Conservation (phyloP, 257 asterid species). For the Ilex asprella region DNA sequence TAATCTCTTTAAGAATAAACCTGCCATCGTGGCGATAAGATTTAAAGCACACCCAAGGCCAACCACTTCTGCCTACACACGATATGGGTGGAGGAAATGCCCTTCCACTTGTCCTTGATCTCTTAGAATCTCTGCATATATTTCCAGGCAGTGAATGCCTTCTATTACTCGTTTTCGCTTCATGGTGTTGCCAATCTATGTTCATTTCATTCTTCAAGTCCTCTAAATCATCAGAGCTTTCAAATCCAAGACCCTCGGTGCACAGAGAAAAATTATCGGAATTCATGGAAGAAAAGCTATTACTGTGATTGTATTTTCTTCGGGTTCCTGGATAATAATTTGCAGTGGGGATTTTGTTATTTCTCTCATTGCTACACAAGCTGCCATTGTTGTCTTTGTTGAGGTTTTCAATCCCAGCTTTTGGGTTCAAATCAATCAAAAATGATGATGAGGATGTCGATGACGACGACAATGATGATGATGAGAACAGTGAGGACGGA, state of each 20-base stretch:
- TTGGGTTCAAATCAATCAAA: slow-evolving; percentile 1
- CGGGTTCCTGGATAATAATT: slow-evolving; percentile 3
- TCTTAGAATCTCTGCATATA: slow-evolving; percentile 21
- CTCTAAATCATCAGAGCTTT: slow-evolving; percentile 57
- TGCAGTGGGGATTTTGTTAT: slow-evolving; percentile 15
- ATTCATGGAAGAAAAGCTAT: slow-evolving; percentile 47
- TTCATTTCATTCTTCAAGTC: slow-evolving; percentile 20
- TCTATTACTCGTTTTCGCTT: slow-evolving; percentile 14
- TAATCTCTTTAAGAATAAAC: slow-evolving; percentile 59
- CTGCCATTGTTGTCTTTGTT: not conserved
- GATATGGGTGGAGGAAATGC: slow-evolving; percentile 82
- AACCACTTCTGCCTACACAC: slow-evolving; percentile 67
- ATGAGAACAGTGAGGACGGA: slow-evolving; percentile 1
- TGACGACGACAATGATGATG: slow-evolving; percentile 15
- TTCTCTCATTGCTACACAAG: slow-evolving; percentile 6
- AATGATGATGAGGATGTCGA: slow-evolving; percentile 18
- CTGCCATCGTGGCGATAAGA: slow-evolving; percentile 66
- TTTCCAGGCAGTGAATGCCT: slow-evolving; percentile 16
- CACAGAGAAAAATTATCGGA: slow-evolving; percentile 54
- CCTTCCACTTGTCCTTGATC: slow-evolving; percentile 28
- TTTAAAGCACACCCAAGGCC: slow-evolving; percentile 59
- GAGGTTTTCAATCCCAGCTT: slow-evolving; percentile 7
- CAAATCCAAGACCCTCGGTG: slow-evolving; percentile 78
- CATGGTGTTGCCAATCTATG: slow-evolving; percentile 15
- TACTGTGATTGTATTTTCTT: slow-evolving; percentile 27